phyloP scores from a whole-genome alignment of 495 filamentous ascomycete species.

The Aspergillus haitiensis region DNA sequence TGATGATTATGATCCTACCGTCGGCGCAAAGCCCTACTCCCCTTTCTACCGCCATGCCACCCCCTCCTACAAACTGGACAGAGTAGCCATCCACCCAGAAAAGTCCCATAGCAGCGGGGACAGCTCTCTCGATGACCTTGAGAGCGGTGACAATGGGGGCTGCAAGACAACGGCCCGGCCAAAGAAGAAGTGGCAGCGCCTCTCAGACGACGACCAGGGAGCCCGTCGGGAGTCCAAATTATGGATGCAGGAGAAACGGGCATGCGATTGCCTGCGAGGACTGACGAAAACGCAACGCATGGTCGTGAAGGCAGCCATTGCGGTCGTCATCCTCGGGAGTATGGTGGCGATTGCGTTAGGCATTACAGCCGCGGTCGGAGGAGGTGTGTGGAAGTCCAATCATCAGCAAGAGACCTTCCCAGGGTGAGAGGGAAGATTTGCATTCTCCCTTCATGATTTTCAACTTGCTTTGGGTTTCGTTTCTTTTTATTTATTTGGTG shows the following conservation, averaged over 20 bases:
- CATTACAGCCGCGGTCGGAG: conserved; percentile 60
- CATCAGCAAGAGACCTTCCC: conserved; percentile 31
- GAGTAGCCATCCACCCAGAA: conserved; percentile 41
- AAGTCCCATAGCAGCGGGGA: conserved; percentile 22
- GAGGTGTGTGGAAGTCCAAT: conserved; percentile 53
- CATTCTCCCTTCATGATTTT: neutral
- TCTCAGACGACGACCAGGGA: conserved; percentile 10
- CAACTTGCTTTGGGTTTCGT: neutral
- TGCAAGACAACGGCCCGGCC: neutral
- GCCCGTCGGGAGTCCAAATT: conserved; percentile 40
- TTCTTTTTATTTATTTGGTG: neutral
- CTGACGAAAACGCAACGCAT: conserved; percentile 54
- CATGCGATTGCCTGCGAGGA: conserved; percentile 35
- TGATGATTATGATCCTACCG: conserved; percentile 42
- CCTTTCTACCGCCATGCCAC: conserved; percentile 61
- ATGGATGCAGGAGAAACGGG: conserved; percentile 40
- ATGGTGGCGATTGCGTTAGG: conserved; percentile 64
- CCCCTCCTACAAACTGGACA: conserved; percentile 49
- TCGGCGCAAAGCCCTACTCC: conserved; percentile 54
- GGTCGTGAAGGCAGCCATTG: conserved; percentile 53
- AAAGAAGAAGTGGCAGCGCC: conserved; percentile 4
- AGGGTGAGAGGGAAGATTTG: conserved; percentile 12
- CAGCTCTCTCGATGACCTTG: conserved; percentile 16
- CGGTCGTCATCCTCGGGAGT: conserved; percentile 55
- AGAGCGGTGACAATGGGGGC: neutral